phyloP scores from a whole-genome alignment of 1,284 basidiomycete genomes.

The Polyporus tsugae region DNA sequence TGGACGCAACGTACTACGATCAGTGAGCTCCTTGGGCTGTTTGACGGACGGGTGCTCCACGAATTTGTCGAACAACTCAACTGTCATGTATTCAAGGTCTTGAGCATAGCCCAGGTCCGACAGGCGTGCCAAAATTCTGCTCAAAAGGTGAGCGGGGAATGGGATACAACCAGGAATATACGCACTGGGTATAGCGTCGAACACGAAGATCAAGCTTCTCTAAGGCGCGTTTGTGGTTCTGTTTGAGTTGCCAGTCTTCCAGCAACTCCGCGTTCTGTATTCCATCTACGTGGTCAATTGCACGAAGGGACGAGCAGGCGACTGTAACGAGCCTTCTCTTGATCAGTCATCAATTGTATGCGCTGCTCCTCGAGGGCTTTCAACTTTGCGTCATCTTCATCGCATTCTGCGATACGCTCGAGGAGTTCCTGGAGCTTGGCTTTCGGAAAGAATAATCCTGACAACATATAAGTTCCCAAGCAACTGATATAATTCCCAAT shows the following conservation, averaged over 20 bases:
- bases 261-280: conserved; percentile 9
- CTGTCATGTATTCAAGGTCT: conserved; percentile 23
- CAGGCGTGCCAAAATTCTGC: conserved; percentile 27
- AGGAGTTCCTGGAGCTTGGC: conserved; percentile 9
- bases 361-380: conserved; percentile 10
- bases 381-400: conserved; percentile 16
- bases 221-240: conserved; percentile 16
- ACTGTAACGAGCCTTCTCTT: not conserved
- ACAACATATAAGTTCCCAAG: not conserved
- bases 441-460: conserved; percentile 24
- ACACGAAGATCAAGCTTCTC: conserved; percentile 18
- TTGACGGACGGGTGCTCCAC: conserved; percentile 27
- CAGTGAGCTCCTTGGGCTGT: conserved; percentile 31
- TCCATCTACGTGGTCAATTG: not conserved
- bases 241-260: conserved; percentile 19
- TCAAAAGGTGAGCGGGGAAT: not conserved
- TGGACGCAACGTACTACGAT: conserved; percentile 24
- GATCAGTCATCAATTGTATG: conserved; percentile 17
- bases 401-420: conserved; percentile 20
- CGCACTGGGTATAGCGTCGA: conserved; percentile 22
- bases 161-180: not conserved
- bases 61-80: conserved; percentile 20
- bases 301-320: not conserved
- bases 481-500: not conserved
- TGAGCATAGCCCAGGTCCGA: conserved; percentile 17